Percentiles rank a stretch among this genome's conserved stretches.
These are phyloP conservation scores for Quillaja saponaria DNA, from an alignment of 306 rosid genomes.

Conservation along the genomic window DNA sequence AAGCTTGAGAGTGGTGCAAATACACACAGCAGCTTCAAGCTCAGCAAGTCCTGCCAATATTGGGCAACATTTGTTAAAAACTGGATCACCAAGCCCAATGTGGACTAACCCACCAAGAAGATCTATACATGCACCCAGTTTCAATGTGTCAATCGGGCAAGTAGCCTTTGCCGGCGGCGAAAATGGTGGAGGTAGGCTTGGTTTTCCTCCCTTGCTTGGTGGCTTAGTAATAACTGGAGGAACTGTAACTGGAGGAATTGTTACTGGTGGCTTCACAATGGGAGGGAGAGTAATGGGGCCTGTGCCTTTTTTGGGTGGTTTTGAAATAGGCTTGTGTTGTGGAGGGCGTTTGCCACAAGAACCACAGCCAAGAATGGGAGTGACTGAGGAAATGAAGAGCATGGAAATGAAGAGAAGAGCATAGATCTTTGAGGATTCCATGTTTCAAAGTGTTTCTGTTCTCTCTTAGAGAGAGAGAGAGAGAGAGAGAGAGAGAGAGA, in stretches of 20 bases:
- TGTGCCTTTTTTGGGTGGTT: slow-evolving; percentile 20
- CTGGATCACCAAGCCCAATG: slow-evolving; percentile 79
- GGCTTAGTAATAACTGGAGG: slow-evolving; percentile 15
- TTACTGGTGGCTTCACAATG: slow-evolving; percentile 1
- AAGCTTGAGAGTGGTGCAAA: slow-evolving; percentile 85
- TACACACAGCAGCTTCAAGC: slow-evolving; percentile 82
- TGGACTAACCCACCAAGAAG: slow-evolving; percentile 77
- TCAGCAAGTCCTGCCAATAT: slow-evolving; percentile 71
- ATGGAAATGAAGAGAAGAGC: slow-evolving; percentile 72
- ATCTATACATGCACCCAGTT: slow-evolving; percentile 82
- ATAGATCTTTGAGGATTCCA: slow-evolving; percentile 65
- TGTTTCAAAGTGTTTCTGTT: slow-evolving; percentile 10
- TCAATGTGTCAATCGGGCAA: slow-evolving; percentile 84
- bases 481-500: neutral
- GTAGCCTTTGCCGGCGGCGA: slow-evolving; percentile 40
- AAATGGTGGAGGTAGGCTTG: slow-evolving; percentile 51
- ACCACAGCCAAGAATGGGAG: slow-evolving; percentile 75
- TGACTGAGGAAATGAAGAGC: slow-evolving; percentile 64
- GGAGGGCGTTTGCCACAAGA: slow-evolving; percentile 57
- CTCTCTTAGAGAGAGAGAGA: slow-evolving; percentile 18
- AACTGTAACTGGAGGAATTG: neutral
- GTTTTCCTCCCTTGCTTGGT: slow-evolving; percentile 24
- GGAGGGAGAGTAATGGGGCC: slow-evolving; percentile 25
- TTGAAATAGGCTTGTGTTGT: slow-evolving; percentile 33
- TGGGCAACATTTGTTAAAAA: slow-evolving; percentile 75